Conservation (phyloP, 2,329 filamentous ascomycete species). For the Aspergillus sp. region DNA sequence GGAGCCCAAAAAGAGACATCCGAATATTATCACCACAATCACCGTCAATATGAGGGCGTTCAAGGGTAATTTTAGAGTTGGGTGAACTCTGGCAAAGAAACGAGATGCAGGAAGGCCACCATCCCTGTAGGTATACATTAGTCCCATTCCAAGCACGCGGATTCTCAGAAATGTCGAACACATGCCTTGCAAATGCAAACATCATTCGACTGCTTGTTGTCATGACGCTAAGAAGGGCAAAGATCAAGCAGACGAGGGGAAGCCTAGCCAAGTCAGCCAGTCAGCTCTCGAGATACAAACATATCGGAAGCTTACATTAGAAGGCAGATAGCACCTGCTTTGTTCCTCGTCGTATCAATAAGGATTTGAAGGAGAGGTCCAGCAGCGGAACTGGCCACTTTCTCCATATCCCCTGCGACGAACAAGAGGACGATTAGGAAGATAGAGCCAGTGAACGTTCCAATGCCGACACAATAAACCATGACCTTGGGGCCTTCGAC, state of each 20-base stretch:
- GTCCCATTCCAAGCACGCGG: too few relatives aligned
- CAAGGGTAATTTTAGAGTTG: conserved; percentile 61
- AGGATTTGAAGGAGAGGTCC: conserved; percentile 64
- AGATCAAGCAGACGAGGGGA: conserved; percentile 32
- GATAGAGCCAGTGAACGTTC: conserved; percentile 61
- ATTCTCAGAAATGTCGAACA: too few relatives aligned
- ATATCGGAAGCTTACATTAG: conserved; percentile 49
- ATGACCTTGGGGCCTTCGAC: conserved; percentile 65
- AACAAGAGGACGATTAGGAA: conserved; percentile 66
- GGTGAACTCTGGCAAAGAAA: conserved; percentile 62
- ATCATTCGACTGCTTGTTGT: conserved; percentile 38
- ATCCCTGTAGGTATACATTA: conserved; percentile 44
- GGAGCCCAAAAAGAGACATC: conserved; percentile 68
- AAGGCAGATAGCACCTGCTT: conserved; percentile 63
- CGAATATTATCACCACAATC: conserved; percentile 64
- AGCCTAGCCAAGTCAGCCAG: conserved; percentile 16
- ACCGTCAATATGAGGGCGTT: conserved; percentile 65
- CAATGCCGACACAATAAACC: conserved; percentile 64
- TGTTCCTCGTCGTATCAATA: conserved; percentile 60
- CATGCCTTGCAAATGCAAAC: conserved; percentile 29
- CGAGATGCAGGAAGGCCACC: conserved; percentile 64
- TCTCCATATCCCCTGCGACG: conserved; percentile 58
- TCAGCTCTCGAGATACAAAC: background rate
- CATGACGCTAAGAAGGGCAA: conserved; percentile 34
- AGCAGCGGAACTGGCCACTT: conserved; percentile 55